Conservation (phyloP, 1,284 basidiomycete genomes). For the Ceratobasidium theobromae region DNA sequence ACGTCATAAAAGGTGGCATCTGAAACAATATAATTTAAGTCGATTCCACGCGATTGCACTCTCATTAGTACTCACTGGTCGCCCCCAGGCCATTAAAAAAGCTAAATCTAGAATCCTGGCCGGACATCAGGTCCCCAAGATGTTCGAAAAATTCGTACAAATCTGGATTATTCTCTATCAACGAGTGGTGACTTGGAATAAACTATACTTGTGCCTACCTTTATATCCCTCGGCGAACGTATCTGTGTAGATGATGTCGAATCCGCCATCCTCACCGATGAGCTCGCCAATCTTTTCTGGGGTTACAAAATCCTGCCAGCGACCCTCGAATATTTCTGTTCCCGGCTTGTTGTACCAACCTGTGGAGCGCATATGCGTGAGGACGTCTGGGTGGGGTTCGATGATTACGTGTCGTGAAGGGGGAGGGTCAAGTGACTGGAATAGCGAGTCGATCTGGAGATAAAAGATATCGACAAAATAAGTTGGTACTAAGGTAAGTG, state of each 20-base stretch:
- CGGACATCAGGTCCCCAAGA: slow-evolving; percentile 78
- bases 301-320: slow-evolving; percentile 86
- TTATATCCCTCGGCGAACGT: slow-evolving; percentile 90
- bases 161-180: slow-evolving; percentile 50
- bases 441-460: slow-evolving; percentile 74
- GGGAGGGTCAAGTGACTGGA: slow-evolving; percentile 64
- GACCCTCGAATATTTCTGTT: slow-evolving; percentile 84
- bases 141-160: slow-evolving; percentile 82
- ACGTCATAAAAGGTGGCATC: slow-evolving; percentile 90
- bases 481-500: neutral
- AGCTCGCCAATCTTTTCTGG: slow-evolving; percentile 46
- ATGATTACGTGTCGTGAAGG: slow-evolving; percentile 86
- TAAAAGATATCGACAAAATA: slow-evolving; percentile 3
- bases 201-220: slow-evolving; percentile 47
- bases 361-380: slow-evolving; percentile 67
- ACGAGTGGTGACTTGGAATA: neutral
- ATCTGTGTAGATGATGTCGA: slow-evolving; percentile 93
- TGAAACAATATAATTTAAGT: slow-evolving; percentile 42
- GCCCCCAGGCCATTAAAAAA: slow-evolving; percentile 98
- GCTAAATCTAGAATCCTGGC: slow-evolving; percentile 78
- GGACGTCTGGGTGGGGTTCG: slow-evolving; percentile 92
- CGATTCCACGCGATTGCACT: neutral
- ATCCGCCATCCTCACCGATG: slow-evolving; percentile 62
- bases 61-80: slow-evolving; percentile 62
- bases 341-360: slow-evolving; percentile 78